Conservation (phyloP, 805 yeast genomes). For the Ogataea haglerorum region DNA sequence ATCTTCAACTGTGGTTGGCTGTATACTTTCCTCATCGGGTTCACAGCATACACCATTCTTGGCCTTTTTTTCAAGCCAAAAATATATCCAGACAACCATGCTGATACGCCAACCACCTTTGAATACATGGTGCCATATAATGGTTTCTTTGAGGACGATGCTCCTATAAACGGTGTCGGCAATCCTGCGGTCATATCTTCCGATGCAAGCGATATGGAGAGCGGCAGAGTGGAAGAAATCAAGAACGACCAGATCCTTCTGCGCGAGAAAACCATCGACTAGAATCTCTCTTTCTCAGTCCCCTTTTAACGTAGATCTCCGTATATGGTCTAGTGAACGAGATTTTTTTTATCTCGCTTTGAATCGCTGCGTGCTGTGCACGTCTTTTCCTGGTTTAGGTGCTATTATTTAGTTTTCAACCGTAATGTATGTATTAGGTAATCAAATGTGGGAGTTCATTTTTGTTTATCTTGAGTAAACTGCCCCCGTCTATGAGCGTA, state of each 20-base stretch:
- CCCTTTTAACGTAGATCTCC: not conserved
- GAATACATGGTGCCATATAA: conserved; percentile 23
- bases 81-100: conserved; percentile 22
- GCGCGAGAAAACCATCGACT: not conserved
- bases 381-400: not conserved
- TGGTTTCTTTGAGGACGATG: conserved; percentile 28
- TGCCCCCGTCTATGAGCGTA: no score
- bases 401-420: not conserved
- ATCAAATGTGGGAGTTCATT: not conserved
- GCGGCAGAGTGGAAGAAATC: not conserved
- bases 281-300: not conserved
- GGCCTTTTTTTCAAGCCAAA: conserved; percentile 20
- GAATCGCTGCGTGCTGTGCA: not conserved
- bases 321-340: not conserved
- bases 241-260: not conserved
- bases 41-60: conserved; percentile 13
- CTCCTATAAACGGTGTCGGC: conserved; percentile 26
- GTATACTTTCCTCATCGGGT: conserved; percentile 20
- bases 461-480: no score
- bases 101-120: conserved; percentile 22
- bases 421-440: not conserved
- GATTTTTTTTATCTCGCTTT: not conserved
- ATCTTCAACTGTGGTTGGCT: conserved; percentile 27
- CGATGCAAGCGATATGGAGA: not conserved
- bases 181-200: conserved; percentile 2